Evolutionary conservation across 1,139 yeast genomes (phyloP).

Genomic region (Kurtzmaniella quercitrusa): DNA sequence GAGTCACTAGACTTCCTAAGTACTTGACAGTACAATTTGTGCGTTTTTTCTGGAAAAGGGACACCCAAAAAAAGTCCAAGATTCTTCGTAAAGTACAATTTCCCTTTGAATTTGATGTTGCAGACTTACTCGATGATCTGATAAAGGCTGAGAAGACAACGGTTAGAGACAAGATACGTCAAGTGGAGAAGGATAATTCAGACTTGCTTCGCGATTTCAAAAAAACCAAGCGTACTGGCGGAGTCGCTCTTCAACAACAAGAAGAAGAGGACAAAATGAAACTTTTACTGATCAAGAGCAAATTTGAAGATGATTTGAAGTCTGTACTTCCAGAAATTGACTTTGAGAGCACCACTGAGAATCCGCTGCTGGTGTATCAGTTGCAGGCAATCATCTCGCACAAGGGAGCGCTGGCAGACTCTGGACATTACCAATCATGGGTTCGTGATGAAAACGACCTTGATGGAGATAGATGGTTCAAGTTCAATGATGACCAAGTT

Average conservation of each 20-base stretch:
- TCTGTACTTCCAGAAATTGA: conserved; percentile 33
- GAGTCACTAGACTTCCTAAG: conserved; percentile 79
- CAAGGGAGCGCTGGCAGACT: conserved; percentile 92
- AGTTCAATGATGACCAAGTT: conserved; percentile 93
- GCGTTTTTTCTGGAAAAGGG: conserved; percentile 93
- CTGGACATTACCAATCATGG: conserved; percentile 95
- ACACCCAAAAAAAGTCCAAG: conserved; percentile 85
- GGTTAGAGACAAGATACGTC: conserved; percentile 73
- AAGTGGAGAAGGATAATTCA: conserved; percentile 69
- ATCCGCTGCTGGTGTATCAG: conserved; percentile 85
- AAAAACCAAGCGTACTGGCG: conserved; percentile 51
- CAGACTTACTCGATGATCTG: conserved; percentile 78
- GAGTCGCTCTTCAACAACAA: conserved; percentile 26
- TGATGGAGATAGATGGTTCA: conserved; percentile 81
- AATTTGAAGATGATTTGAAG: conserved; percentile 41
- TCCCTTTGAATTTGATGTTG: conserved; percentile 87
- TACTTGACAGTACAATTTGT: conserved; percentile 88
- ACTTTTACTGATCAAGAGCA: conserved; percentile 38
- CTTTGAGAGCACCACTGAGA: conserved; percentile 54
- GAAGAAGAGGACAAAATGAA: conserved; percentile 48
- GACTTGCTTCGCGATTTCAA: conserved; percentile 76
- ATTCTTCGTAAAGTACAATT: conserved; percentile 90
- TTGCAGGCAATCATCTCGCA: conserved; percentile 84
- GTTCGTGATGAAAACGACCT: conserved; percentile 65
- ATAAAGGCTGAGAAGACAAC: conserved; percentile 64